Evolutionary conservation across 257 asterid genomes (phyloP).

Genomic region (Ehretia macrophylla): DNA sequence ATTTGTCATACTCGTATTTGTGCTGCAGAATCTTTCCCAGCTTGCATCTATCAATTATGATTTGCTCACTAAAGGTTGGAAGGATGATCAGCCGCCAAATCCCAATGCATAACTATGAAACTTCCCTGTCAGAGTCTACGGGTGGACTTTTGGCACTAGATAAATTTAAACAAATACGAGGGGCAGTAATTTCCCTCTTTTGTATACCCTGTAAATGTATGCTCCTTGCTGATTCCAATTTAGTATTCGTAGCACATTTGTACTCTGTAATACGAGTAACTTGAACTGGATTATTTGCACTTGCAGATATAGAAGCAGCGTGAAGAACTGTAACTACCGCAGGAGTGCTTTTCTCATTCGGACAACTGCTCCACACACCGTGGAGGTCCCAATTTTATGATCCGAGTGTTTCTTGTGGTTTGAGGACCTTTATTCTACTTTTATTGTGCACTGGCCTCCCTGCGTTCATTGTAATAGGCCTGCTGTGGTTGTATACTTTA

Average conservation of each 20-base stretch:
- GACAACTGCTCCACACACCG: constrained; percentile 1
- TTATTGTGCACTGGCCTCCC: neutral
- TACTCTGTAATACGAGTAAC: neutral
- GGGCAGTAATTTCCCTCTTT: constrained; percentile 12
- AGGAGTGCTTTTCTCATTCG: neutral
- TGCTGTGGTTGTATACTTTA: neutral
- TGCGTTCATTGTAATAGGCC: neutral
- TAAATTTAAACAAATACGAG: constrained; percentile 10
- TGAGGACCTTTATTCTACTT: neutral
- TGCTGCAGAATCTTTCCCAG: constrained; percentile 84
- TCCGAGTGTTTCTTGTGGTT: neutral
- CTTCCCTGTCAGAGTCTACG: neutral
- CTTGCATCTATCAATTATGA: constrained; percentile 95
- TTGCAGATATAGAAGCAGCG: constrained; percentile 17
- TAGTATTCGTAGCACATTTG: neutral
- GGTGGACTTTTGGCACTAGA: constrained; percentile 4
- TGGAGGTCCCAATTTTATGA: neutral
- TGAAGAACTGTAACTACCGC: constrained; percentile 6
- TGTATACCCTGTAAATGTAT: constrained; percentile 43
- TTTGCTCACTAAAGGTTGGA: constrained; percentile 80
- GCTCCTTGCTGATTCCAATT: constrained; percentile 2
- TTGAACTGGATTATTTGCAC: neutral
- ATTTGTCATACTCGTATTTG: neutral
- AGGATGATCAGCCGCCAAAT: constrained; percentile 65
- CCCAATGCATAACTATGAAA: constrained; percentile 33